A percentile compares a stretch with the other conserved stretches of the same genome.
phyloP scores from a whole-genome alignment of 2,329 filamentous ascomycete genomes.

The Botrytis aclada region DNA sequence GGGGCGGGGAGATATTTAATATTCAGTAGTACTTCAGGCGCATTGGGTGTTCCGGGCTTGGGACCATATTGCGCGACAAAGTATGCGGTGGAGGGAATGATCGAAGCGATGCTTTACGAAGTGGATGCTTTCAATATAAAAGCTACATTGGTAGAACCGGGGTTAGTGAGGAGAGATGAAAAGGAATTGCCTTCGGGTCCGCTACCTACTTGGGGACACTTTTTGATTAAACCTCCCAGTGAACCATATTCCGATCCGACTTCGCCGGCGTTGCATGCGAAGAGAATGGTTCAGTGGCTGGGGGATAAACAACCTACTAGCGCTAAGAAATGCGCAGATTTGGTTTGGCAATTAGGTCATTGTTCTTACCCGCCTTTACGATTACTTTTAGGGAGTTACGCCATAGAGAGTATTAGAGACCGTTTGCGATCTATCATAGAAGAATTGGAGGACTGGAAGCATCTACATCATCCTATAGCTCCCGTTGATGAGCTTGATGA shows the following conservation, averaged over 20 bases:
- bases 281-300: slow-evolving; percentile 90
- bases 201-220: slow-evolving; percentile 84
- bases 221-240: slow-evolving; percentile 81
- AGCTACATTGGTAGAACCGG: slow-evolving; percentile 88
- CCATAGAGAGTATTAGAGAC: slow-evolving; percentile 93
- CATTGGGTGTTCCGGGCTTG: slow-evolving; percentile 87
- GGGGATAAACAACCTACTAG: slow-evolving; percentile 89
- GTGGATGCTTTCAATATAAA: slow-evolving; percentile 90
- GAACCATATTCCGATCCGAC: slow-evolving; percentile 75
- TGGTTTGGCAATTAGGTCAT: slow-evolving; percentile 92
- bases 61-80: slow-evolving; percentile 97
- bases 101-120: slow-evolving; percentile 96
- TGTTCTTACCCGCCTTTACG: slow-evolving; percentile 90
- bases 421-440: slow-evolving; percentile 86
- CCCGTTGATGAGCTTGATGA: slow-evolving; percentile 39
- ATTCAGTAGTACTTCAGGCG: slow-evolving; percentile 88
- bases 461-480: slow-evolving; percentile 64
- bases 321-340: slow-evolving; percentile 85
- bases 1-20: slow-evolving; percentile 81
- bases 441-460: slow-evolving; percentile 91
- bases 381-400: slow-evolving; percentile 85
- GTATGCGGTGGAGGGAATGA: slow-evolving; percentile 91
- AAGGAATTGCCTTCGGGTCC: slow-evolving; percentile 51
- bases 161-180: slow-evolving; percentile 83
- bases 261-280: slow-evolving; percentile 82